A percentile compares a stretch with the other conserved stretches of the same genome.
These are phyloP conservation scores for Mycosarcoma mackinlayi DNA, from an alignment of 1,284 basidiomycete species.

Conservation along the genomic window DNA sequence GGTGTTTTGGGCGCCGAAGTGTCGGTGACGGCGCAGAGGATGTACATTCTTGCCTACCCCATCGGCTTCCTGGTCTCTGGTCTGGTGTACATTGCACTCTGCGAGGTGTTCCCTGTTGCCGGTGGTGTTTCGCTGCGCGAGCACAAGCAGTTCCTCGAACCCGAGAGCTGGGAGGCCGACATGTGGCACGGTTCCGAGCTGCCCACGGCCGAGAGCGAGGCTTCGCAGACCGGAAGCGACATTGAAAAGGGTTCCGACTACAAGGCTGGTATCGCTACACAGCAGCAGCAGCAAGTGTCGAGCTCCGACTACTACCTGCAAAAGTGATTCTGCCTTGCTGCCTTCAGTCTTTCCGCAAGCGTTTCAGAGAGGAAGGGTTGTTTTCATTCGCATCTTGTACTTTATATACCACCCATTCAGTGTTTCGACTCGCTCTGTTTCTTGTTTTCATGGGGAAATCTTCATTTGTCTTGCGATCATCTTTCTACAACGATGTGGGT, in stretches of 20 bases:
- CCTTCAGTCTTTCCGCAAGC: background rate
- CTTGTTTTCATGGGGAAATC: background rate
- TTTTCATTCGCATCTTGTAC: too few species aligned
- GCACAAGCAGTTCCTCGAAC: constrained; percentile 42
- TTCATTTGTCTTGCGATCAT: background rate
- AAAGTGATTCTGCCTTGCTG: constrained; percentile 18
- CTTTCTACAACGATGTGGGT: too few species aligned
- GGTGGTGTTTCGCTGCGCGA: constrained; percentile 24
- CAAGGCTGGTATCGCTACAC: constrained; percentile 2
- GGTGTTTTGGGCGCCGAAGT: constrained; percentile 67
- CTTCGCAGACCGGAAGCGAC: constrained; percentile 8
- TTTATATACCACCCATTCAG: background rate
- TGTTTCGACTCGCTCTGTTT: background rate
- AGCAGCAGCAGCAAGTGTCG: constrained; percentile 9
- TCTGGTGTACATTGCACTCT: constrained; percentile 59
- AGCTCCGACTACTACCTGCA: constrained; percentile 36
- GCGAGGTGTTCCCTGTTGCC: constrained; percentile 41
- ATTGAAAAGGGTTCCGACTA: constrained; percentile 28
- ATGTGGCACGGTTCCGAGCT: constrained; percentile 22
- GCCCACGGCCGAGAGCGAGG: background rate
- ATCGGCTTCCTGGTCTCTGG: constrained; percentile 66
- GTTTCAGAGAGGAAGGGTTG: too few species aligned
- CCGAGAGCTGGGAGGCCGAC: constrained; percentile 48
- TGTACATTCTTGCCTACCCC: constrained; percentile 68
- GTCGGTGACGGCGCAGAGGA: constrained; percentile 52